These are phyloP conservation scores for Vaccinium darrowii DNA, from an alignment of 148 eudicot genomes.

Conservation along the genomic window DNA sequence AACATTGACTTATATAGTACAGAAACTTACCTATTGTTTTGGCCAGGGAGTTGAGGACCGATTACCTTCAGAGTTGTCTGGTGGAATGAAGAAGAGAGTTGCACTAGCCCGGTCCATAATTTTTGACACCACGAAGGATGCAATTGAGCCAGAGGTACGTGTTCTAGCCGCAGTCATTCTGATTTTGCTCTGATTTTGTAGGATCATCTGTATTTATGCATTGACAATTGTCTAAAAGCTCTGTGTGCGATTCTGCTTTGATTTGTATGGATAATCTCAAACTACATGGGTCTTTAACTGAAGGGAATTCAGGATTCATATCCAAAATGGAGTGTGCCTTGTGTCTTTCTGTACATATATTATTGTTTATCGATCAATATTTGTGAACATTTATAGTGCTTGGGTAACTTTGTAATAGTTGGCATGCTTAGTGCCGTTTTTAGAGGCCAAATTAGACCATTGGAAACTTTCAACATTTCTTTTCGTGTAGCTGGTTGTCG, in stretches of 20 bases:
- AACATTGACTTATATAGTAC: not conserved
- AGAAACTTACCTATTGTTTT: constrained; percentile 13
- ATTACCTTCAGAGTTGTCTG: constrained; percentile 88
- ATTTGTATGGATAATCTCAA: not conserved
- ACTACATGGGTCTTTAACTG: not conserved
- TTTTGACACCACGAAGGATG: constrained; percentile 69
- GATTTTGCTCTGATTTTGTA: not conserved
- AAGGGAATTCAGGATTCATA: not conserved
- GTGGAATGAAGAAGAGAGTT: constrained; percentile 96
- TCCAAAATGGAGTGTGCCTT: not conserved
- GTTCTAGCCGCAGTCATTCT: not conserved
- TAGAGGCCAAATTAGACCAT: not conserved
- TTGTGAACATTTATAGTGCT: not conserved
- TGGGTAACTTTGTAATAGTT: not conserved
- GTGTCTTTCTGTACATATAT: not conserved
- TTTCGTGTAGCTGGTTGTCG: not conserved
- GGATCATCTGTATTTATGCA: not conserved
- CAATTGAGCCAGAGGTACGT: constrained; percentile 82
- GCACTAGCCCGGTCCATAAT: constrained; percentile 88
- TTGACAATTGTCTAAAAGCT: not conserved
- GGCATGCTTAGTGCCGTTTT: not conserved
- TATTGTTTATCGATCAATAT: not conserved
- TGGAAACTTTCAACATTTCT: not conserved
- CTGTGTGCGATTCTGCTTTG: not conserved
- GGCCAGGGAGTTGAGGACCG: constrained; percentile 84